phyloP scores from a whole-genome alignment of 495 filamentous ascomycete genomes.

The Penicillium herquei region DNA sequence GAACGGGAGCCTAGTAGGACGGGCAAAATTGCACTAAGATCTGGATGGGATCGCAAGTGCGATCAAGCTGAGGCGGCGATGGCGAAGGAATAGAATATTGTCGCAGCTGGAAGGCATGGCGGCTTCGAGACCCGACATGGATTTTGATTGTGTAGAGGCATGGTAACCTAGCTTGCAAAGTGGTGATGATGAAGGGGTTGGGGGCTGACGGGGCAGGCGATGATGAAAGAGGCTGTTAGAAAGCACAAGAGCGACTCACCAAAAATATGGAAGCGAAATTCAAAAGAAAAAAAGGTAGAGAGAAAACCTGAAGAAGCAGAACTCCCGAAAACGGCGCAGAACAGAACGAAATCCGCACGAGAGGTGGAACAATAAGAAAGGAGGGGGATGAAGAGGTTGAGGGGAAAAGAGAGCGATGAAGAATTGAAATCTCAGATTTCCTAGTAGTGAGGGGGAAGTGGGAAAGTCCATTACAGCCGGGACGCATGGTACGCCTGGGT shows the following conservation, averaged over 20 bases:
- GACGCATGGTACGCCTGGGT: background rate
- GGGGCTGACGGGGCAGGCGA: constrained; percentile 2
- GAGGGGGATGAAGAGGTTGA: constrained; percentile 29
- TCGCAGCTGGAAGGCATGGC: background rate
- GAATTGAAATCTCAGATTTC: constrained; percentile 38
- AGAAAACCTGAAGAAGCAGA: constrained; percentile 28
- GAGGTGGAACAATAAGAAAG: constrained; percentile 35
- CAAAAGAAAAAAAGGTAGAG: constrained; percentile 31
- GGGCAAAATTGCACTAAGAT: too few relatives aligned
- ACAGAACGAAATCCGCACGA: constrained; percentile 33
- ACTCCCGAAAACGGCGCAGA: constrained; percentile 30
- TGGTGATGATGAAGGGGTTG: background rate
- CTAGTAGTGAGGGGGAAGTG: constrained; percentile 37
- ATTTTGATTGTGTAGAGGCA: background rate
- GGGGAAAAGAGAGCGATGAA: constrained; percentile 44
- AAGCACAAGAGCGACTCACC: constrained; percentile 21
- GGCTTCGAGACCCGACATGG: background rate
- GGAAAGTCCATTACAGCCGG: constrained; percentile 14
- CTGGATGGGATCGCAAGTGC: background rate
- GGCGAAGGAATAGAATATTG: too few relatives aligned
- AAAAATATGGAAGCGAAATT: constrained; percentile 22
- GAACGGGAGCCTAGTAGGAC: background rate
- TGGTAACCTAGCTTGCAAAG: background rate
- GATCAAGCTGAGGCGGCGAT: background rate
- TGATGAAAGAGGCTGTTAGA: constrained; percentile 22